phyloP scores from a whole-genome alignment of 2,329 filamentous ascomycete species.

The Domatiomyces catenatus region DNA sequence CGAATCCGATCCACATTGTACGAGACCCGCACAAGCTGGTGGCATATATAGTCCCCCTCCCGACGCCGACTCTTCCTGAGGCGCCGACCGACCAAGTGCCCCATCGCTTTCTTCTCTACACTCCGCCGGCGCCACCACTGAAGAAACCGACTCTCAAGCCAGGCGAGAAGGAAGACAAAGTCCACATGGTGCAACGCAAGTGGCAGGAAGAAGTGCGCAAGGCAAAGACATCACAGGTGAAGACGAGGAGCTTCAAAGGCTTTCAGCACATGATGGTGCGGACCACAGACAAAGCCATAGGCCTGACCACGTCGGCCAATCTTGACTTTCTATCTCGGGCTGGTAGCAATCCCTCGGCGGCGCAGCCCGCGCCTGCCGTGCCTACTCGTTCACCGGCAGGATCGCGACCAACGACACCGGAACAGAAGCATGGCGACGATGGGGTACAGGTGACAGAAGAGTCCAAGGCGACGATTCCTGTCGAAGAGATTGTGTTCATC shows the following conservation, averaged over 20 bases:
- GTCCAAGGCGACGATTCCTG: constrained; percentile 23
- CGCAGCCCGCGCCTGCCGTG: background rate
- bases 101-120: constrained; percentile 30
- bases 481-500: constrained; percentile 28
- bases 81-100: constrained; percentile 22
- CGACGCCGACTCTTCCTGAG: constrained; percentile 25
- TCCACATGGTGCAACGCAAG: constrained; percentile 30
- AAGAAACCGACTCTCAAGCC: constrained; percentile 21
- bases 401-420: background rate
- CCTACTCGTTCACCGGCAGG: background rate
- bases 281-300: constrained; percentile 28
- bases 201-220: constrained; percentile 32
- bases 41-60: constrained; percentile 31
- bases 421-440: constrained; percentile 19
- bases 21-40: constrained; percentile 29
- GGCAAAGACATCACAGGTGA: constrained; percentile 28
- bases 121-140: constrained; percentile 29
- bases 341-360: background rate
- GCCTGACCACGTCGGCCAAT: constrained; percentile 26
- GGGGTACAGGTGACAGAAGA: constrained; percentile 19
- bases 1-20: constrained; percentile 26
- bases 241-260: constrained; percentile 28
- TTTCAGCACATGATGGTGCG: constrained; percentile 28
- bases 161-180: constrained; percentile 28
- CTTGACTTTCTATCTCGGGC: constrained; percentile 30